Conservation (phyloP, 2,329 filamentous ascomycete genomes). For the Paecilomyces formosus region DNA sequence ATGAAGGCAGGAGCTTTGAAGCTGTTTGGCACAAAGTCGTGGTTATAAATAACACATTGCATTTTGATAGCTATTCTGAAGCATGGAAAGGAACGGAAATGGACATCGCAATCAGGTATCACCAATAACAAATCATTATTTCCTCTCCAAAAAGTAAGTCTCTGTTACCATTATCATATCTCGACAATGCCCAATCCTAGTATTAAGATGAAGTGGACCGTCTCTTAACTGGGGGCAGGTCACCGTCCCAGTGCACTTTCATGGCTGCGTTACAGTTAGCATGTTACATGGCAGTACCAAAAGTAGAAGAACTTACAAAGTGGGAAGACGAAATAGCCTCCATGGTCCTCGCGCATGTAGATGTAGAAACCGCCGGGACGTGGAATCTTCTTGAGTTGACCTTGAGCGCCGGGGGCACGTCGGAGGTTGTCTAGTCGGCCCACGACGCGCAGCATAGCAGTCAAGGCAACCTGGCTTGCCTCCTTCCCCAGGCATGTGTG, state of each 20-base stretch:
- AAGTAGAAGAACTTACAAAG: slow-evolving; percentile 24
- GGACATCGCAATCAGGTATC: not conserved
- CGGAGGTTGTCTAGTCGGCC: slow-evolving; percentile 55
- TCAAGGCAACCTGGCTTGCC: slow-evolving; percentile 54
- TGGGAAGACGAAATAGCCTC: slow-evolving; percentile 47
- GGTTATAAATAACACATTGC: too few species aligned
- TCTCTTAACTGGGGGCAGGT: slow-evolving; percentile 17
- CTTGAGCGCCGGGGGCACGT: slow-evolving; percentile 56
- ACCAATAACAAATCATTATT: slow-evolving; percentile 21
- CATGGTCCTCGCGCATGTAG: slow-evolving; percentile 62
- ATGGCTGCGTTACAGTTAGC: slow-evolving; percentile 24
- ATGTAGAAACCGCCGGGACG: slow-evolving; percentile 48
- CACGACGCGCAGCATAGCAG: slow-evolving; percentile 60
- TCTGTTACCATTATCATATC: not conserved
- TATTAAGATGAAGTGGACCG: slow-evolving; percentile 4
- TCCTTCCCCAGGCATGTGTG: slow-evolving; percentile 57
- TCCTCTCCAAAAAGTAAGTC: not conserved
- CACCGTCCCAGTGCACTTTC: slow-evolving; percentile 39
- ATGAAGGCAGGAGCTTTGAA: not conserved
- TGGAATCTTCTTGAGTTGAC: slow-evolving; percentile 59
- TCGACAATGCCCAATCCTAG: too few species aligned
- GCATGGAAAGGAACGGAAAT: not conserved
- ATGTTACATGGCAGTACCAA: not conserved
- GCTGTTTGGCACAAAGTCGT: too few species aligned
- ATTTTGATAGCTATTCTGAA: too few species aligned